phyloP scores from a whole-genome alignment of 345 rosid genomes.

The Citrus trifoliata region DNA sequence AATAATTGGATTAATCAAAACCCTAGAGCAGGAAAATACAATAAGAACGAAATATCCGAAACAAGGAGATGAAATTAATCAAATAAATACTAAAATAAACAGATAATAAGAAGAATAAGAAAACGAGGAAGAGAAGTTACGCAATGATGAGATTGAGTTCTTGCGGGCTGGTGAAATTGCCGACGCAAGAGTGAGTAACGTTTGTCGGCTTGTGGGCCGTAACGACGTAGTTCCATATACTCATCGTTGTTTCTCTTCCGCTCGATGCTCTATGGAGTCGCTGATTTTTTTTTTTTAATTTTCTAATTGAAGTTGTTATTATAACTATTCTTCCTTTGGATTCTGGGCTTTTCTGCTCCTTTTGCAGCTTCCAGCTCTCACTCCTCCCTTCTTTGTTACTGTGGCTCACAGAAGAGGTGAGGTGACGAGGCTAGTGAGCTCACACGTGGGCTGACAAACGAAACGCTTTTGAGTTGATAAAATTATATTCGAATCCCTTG shows the following conservation, averaged over 20 bases:
- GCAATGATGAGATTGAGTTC: conserved; percentile 93
- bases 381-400: not conserved
- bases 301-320: not conserved
- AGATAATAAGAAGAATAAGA: too few relatives aligned
- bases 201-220: conserved; percentile 80
- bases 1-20: not conserved
- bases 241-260: conserved; percentile 23
- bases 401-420: not conserved
- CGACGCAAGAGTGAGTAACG: conserved; percentile 92
- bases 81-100: too few relatives aligned
- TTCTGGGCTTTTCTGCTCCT: not conserved
- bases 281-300: not conserved
- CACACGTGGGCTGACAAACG: not conserved
- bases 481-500: accelerated
- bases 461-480: too few relatives aligned
- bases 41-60: not conserved
- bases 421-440: not conserved
- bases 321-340: too few relatives aligned
- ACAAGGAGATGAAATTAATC: not conserved
- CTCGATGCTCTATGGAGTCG: not conserved
- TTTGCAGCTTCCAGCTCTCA: not conserved
- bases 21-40: not conserved
- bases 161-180: conserved; percentile 90
- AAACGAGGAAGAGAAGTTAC: conserved; percentile 21
- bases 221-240: conserved; percentile 55